A percentile compares a stretch with the other conserved stretches of the same genome.
Conservation (phyloP, 1,284 basidiomycete species). For the Psilocybe mexicana region DNA sequence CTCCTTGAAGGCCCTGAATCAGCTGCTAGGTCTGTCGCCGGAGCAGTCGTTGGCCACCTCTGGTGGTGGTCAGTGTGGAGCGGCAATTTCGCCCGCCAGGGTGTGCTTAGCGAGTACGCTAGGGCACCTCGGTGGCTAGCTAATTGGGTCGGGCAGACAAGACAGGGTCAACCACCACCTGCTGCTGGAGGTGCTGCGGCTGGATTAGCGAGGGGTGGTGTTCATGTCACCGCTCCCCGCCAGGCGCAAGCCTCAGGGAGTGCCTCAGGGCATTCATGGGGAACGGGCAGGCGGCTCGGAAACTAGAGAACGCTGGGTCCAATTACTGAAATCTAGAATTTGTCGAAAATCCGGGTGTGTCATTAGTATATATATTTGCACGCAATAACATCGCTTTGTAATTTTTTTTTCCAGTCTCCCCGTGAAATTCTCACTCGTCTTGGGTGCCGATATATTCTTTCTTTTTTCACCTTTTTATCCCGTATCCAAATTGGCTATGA, state of each 20-base stretch:
- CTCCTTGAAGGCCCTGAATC: constrained; percentile 61
- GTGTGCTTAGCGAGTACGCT: constrained; percentile 33
- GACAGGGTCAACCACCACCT: constrained; percentile 20
- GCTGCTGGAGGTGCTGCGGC: constrained; percentile 26
- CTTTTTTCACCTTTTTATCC: background rate
- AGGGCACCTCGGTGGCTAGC: constrained; percentile 40
- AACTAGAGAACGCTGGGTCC: background rate
- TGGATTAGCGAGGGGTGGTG: constrained; percentile 31
- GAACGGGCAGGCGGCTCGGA: constrained; percentile 44
- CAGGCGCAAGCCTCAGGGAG: constrained; percentile 19
- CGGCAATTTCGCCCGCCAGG: constrained; percentile 31
- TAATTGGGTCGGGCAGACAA: constrained; percentile 34
- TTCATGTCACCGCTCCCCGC: constrained; percentile 42
- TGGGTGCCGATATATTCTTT: background rate
- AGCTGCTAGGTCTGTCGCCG: constrained; percentile 63
- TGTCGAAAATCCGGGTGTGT: background rate
- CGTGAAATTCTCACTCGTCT: background rate
- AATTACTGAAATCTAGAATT: background rate
- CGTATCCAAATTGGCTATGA: constrained; percentile 5
- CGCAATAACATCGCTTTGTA: background rate
- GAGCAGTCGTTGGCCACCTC: constrained; percentile 73
- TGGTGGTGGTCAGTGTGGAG: constrained; percentile 78
- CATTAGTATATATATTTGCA: background rate
- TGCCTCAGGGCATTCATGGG: constrained; percentile 47
- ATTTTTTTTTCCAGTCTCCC: background rate